These are phyloP conservation scores for Peniophora sp. DNA, from an alignment of 1,284 basidiomycete species.

Conservation along the genomic window DNA sequence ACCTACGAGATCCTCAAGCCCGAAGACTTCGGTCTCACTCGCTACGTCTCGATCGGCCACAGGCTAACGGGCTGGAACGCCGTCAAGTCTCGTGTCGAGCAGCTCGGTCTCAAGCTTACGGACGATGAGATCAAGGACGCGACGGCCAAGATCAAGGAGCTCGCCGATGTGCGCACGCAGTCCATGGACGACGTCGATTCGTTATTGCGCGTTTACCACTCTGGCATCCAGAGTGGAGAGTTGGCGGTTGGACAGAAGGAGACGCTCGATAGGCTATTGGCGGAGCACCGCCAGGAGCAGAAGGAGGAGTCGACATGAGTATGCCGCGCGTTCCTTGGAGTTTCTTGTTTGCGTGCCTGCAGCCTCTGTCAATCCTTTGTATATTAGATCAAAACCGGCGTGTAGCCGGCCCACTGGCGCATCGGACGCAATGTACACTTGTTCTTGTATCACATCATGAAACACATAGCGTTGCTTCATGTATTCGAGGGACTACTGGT, in stretches of 20 bases:
- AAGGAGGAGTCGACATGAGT: too few relatives aligned
- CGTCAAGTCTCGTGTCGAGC: conserved; percentile 98
- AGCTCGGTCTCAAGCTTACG: conserved; percentile 81
- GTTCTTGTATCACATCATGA: too few relatives aligned
- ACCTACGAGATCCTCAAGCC: conserved; percentile 98
- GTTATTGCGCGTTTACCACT: conserved; percentile 91
- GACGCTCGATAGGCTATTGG: conserved; percentile 75
- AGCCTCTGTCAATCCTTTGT: too few relatives aligned
- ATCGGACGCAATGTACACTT: too few relatives aligned
- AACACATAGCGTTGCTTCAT: too few relatives aligned
- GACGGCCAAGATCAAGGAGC: conserved; percentile 98
- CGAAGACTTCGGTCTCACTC: conserved; percentile 95
- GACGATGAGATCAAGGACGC: conserved; percentile 96
- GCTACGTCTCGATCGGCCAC: conserved; percentile 97
- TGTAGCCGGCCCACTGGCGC: too few relatives aligned
- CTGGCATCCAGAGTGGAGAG: conserved; percentile 80
- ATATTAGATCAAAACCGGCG: too few relatives aligned
- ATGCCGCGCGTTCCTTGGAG: too few relatives aligned
- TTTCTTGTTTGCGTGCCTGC: too few relatives aligned
- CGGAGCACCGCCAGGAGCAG: conserved; percentile 45
- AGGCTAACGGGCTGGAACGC: conserved; percentile 98
- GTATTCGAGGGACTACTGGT: too few relatives aligned
- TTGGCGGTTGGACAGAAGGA: conserved; percentile 85
- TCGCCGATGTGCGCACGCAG: conserved; percentile 97
- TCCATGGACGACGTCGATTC: conserved; percentile 99